Evolutionary conservation across 257 asterid genomes (phyloP).

Genomic region (Rubia yunnanensis): DNA sequence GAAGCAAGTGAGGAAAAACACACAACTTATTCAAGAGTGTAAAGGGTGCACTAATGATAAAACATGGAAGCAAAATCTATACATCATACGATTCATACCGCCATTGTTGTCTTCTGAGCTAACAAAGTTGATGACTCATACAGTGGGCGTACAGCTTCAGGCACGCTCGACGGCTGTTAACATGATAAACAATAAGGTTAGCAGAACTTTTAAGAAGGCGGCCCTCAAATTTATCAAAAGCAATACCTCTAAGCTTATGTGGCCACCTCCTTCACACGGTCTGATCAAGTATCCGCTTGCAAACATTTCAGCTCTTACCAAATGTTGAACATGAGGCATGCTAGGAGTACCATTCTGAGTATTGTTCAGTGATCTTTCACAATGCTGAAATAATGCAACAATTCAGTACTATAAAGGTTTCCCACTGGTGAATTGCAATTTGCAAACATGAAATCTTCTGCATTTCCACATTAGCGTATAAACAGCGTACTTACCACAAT

Average conservation of each 20-base stretch:
- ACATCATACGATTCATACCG: conserved; percentile 31
- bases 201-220: background rate
- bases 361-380: conserved; percentile 93
- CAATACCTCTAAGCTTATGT: conserved; percentile 84
- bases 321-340: conserved; percentile 86
- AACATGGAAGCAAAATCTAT: too few species aligned
- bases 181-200: background rate
- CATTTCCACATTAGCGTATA: background rate
- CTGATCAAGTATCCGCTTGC: conserved; percentile 93
- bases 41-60: too few species aligned
- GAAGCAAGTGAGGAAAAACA: background rate
- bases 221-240: background rate
- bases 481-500: conserved; percentile 68
- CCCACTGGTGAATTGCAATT: background rate
- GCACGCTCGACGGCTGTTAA: conserved; percentile 89
- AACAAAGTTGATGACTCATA: conserved; percentile 83
- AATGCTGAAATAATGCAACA: conserved; percentile 37
- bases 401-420: background rate
- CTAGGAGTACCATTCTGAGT: conserved; percentile 95
- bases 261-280: conserved; percentile 99
- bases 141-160: conserved; percentile 85
- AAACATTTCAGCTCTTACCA: conserved; percentile 83
- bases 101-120: conserved; percentile 87
- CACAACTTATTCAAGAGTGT: background rate
- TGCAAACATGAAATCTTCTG: background rate